These are phyloP conservation scores for Capsicum baccatum DNA, from an alignment of 257 asterid species.

Conservation along the genomic window DNA sequence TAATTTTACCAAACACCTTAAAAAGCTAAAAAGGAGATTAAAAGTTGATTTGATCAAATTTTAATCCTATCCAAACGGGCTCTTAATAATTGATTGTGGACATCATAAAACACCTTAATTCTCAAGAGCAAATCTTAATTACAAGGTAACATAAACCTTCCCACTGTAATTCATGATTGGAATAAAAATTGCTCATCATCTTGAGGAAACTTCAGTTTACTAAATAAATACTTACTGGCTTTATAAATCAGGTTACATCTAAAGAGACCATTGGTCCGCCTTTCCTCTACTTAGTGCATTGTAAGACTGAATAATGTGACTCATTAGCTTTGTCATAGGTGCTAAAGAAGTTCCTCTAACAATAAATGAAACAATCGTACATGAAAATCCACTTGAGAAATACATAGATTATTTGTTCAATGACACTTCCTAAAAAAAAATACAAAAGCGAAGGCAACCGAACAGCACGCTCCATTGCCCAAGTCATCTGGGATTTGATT, in stretches of 20 bases:
- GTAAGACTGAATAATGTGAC: conserved; percentile 1
- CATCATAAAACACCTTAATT: background rate
- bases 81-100: background rate
- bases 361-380: conserved; percentile 27
- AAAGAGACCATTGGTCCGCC: background rate
- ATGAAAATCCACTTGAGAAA: background rate
- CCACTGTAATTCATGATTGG: background rate
- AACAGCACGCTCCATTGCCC: background rate
- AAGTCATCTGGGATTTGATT: conserved; percentile 24
- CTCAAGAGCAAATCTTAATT: background rate
- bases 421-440: background rate
- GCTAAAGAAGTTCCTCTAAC: background rate
- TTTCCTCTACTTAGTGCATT: conserved; percentile 18
- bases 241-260: background rate
- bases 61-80: too few relatives aligned
- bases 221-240: background rate
- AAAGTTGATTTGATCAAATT: too few relatives aligned
- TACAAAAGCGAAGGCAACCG: background rate
- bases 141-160: background rate
- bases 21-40: too few relatives aligned
- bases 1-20: too few relatives aligned
- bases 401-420: background rate
- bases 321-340: conserved; percentile 40
- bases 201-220: background rate
- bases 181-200: background rate